Base-by-base conservation (phyloP, 2,329 filamentous ascomycete species). In the Keithomyces neogunnii region DNA sequence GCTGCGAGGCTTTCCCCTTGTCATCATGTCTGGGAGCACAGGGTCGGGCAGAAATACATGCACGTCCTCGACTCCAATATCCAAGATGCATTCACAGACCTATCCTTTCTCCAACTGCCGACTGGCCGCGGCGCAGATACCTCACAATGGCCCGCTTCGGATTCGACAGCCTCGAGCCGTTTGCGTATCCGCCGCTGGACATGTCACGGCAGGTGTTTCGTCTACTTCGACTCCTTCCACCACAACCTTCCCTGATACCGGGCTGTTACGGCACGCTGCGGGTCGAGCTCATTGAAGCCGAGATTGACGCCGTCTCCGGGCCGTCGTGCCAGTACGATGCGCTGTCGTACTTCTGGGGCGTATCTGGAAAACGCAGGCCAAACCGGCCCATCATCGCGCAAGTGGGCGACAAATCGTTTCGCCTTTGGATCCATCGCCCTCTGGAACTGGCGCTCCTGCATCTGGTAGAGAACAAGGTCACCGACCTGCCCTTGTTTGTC, bases 291-390 rank as follows among this genome's bases (percentile, higher is more conserved):
- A n/a, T 63, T 31, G 59, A 63, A 39, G 54, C 45, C 4, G 53
- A 59, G 45, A 49, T 59, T 13, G 58, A 57, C 40, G 52, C 42
- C 3, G 42, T 40, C 7, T 33, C 48, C 5, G 26, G 47, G 10
- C 8, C 32, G 11, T 47, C n/a, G 5, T 28, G 36, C 19, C 2
- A 5, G 5, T 66, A 64, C 43, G 61, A 66, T 38, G 59, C 64
- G 11, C 59, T 68, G 11, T 66, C 63, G 3, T 68, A 68, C 40
- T 55, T 55, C 3, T 68, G 63, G 65, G 58, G 54, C n/a, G 54
- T 52, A 4, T 53, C 57, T 2, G 33, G 45, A 0, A 10, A 44
- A 3, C 26, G 42, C n/a, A 36, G 30, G 4, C 59, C 62, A 4
- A 50, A 60, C 43, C 57, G 65, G 5, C 51, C 49, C n/a, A 52